Conservation (phyloP, 306 rosid genomes). For the Carpinus fangiana region DNA sequence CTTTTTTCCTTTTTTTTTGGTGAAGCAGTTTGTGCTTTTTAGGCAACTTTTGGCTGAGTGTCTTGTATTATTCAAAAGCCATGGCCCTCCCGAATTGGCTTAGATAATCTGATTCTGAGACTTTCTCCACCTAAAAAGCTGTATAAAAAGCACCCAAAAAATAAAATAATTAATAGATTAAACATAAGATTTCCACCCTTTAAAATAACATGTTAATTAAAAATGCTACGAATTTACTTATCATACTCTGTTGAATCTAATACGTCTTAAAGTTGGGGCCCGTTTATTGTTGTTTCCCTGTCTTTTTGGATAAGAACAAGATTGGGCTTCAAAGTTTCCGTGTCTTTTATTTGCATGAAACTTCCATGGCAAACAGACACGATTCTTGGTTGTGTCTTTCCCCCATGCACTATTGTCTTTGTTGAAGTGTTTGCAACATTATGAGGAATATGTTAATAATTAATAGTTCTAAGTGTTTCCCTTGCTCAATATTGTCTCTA, state of each 20-base stretch:
- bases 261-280: neutral
- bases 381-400: neutral
- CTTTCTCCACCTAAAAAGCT: too few relatives aligned
- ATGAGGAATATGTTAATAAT: neutral
- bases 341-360: neutral
- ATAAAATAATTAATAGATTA: neutral
- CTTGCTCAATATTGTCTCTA: neutral
- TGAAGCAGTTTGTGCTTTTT: neutral
- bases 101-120: neutral
- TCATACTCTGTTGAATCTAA: neutral
- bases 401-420: neutral
- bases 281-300: neutral
- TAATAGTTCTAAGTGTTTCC: neutral
- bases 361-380: neutral
- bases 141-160: neutral
- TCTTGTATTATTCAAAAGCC: neutral
- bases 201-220: neutral
- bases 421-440: neutral
- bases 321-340: too few relatives aligned
- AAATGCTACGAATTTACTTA: neutral
- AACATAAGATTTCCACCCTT: neutral
- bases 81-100: neutral
- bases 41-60: neutral
- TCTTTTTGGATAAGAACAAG: too few relatives aligned
- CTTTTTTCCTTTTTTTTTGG: neutral